Percentiles rank a stretch among this genome's conserved stretches.
phyloP scores from a whole-genome alignment of 108 stramenopile genomes.

The Conticribra weissflogii region DNA sequence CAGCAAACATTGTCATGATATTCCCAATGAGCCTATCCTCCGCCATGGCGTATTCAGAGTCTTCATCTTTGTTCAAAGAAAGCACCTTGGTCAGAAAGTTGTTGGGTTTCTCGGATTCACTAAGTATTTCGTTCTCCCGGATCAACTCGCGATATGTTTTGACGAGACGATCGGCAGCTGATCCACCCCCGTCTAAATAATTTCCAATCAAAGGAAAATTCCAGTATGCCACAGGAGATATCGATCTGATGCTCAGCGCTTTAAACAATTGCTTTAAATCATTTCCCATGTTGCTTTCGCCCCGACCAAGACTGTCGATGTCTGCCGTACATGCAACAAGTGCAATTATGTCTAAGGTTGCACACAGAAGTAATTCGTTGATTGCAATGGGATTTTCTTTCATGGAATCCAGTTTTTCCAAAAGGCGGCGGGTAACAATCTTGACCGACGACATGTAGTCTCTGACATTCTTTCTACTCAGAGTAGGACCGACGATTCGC shows the following conservation, averaged over 20 bases:
- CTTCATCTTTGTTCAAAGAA: not conserved
- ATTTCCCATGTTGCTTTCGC: not conserved
- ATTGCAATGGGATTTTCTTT: not conserved
- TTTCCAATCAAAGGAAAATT: constrained; percentile 41
- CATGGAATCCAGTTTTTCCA: not conserved
- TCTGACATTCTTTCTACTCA: constrained; percentile 32
- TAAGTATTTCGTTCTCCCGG: not conserved
- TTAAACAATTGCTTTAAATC: not conserved
- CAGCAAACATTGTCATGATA: not conserved
- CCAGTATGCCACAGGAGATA: constrained; percentile 35
- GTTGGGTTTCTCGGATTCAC: not conserved
- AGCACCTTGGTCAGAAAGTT: not conserved
- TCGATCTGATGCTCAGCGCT: not conserved
- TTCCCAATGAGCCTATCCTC: not conserved
- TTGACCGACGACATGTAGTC: constrained; percentile 8
- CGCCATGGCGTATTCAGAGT: not conserved
- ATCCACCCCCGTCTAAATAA: constrained; percentile 30
- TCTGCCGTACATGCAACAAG: constrained; percentile 23
- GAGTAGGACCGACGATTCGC: constrained; percentile 25
- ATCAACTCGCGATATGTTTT: not conserved
- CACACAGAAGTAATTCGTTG: constrained; percentile 11
- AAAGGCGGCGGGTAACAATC: constrained; percentile 1
- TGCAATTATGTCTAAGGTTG: constrained; percentile 18
- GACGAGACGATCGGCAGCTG: not conserved
- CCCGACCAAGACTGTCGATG: constrained; percentile 3